These are phyloP conservation scores for Taphrina sp. DNA, from an alignment of 1,139 yeast species.

Conservation along the genomic window DNA sequence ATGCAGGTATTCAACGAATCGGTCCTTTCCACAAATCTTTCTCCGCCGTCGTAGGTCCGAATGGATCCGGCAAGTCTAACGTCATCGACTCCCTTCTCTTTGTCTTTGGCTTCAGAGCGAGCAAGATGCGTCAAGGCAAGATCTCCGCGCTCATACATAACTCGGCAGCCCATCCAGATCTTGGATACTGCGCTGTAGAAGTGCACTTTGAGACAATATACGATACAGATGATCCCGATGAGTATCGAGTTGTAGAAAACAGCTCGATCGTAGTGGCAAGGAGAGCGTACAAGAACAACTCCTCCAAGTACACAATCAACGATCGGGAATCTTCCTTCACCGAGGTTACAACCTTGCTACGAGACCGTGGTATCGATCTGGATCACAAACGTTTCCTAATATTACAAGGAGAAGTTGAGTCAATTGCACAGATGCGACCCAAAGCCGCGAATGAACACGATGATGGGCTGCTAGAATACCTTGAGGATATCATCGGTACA, in stretches of 20 bases:
- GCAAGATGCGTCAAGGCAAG: slow-evolving; percentile 95
- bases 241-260: slow-evolving; percentile 50
- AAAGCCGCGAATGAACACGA: slow-evolving; percentile 91
- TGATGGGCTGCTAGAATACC: slow-evolving; percentile 87
- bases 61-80: slow-evolving; percentile 96
- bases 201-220: slow-evolving; percentile 81
- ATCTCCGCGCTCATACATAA: slow-evolving; percentile 87
- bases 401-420: slow-evolving; percentile 96
- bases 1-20: slow-evolving; percentile 89
- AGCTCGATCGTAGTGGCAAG: slow-evolving; percentile 72
- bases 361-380: slow-evolving; percentile 85
- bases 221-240: slow-evolving; percentile 49
- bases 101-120: slow-evolving; percentile 95
- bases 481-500: slow-evolving; percentile 97
- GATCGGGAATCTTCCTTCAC: slow-evolving; percentile 68
- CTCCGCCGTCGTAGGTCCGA: slow-evolving; percentile 98
- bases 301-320: slow-evolving; percentile 76
- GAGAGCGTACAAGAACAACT: slow-evolving; percentile 71
- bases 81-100: slow-evolving; percentile 94
- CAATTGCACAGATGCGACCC: slow-evolving; percentile 97
- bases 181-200: slow-evolving; percentile 82
- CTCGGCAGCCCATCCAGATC: slow-evolving; percentile 60
- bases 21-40: slow-evolving; percentile 92
- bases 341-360: slow-evolving; percentile 71
- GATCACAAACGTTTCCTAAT: slow-evolving; percentile 93